Conservation (phyloP, 192 early-diverging fungal genomes). For the Allomyces macrogynus region DNA sequence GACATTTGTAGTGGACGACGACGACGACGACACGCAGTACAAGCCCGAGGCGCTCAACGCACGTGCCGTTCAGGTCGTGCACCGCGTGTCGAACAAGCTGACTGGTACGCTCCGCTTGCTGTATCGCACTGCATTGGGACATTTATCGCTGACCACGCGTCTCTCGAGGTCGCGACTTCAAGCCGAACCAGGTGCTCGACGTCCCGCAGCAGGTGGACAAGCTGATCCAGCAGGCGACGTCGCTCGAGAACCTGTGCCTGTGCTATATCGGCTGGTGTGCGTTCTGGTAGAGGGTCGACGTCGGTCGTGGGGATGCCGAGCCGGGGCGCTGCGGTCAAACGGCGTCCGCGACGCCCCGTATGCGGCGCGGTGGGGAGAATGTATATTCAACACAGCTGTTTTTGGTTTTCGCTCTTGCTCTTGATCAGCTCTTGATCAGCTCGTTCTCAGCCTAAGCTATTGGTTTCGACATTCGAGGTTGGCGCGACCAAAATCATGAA, state of each 20-base stretch:
- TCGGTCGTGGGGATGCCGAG: no score
- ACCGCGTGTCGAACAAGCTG: conserved; percentile 79
- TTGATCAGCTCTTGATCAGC: no score
- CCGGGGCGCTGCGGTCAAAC: no score
- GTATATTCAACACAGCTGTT: no score
- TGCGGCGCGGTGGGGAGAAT: no score
- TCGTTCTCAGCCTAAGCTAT: no score
- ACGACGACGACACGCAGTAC: conserved; percentile 16
- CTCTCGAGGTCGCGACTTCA: conserved; percentile 62
- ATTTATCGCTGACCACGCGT: neutral
- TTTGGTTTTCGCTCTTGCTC: no score
- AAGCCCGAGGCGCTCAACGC: conserved; percentile 50
- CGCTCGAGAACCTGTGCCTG: conserved; percentile 73
- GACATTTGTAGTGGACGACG: neutral
- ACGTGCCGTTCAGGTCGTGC: conserved; percentile 63
- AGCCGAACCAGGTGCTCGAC: conserved; percentile 50
- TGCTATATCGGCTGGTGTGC: conserved; percentile 42
- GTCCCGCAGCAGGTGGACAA: conserved; percentile 71
- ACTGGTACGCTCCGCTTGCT: conserved; percentile 26
- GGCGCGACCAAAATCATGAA: no score
- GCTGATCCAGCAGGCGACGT: conserved; percentile 73
- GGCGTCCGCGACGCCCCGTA: no score
- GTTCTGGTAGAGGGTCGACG: conserved; percentile 13
- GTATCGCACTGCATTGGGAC: neutral
- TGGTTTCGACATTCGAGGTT: no score